Percentiles rank a stretch among this genome's conserved stretches.
These are phyloP conservation scores for Aspergillus asperescens DNA, from an alignment of 495 filamentous ascomycete genomes.

Conservation along the genomic window DNA sequence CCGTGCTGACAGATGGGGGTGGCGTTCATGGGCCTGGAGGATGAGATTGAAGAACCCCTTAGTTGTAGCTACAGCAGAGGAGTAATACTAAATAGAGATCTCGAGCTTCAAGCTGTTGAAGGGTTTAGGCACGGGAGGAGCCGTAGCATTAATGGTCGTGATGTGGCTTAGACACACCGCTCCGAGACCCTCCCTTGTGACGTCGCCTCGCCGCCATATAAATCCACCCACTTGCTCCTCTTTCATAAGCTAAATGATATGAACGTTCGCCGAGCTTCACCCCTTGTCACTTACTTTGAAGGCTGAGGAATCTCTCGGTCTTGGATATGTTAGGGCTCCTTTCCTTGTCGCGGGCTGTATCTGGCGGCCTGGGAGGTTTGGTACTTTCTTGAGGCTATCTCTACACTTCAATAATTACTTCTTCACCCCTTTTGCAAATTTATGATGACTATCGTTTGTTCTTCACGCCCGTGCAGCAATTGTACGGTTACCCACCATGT, in stretches of 20 bases:
- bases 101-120: background rate
- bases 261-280: slow-evolving; percentile 8
- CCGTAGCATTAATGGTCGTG: background rate
- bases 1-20: slow-evolving; percentile 7
- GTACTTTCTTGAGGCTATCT: slow-evolving; percentile 20
- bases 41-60: background rate
- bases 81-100: background rate
- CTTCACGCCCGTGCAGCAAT: slow-evolving; percentile 6
- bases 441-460: slow-evolving; percentile 11
- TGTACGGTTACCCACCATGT: slow-evolving; percentile 11
- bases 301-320: slow-evolving; percentile 9
- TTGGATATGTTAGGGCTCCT: slow-evolving; percentile 26
- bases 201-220: slow-evolving; percentile 13
- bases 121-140: background rate
- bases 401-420: background rate
- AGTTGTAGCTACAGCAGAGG: background rate
- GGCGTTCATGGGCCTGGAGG: background rate
- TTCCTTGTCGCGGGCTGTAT: slow-evolving; percentile 19
- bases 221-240: slow-evolving; percentile 4
- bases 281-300: slow-evolving; percentile 1
- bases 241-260: slow-evolving; percentile 6
- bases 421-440: background rate
- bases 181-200: slow-evolving; percentile 17
- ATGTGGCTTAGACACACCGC: slow-evolving; percentile 18
- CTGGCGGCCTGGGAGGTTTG: slow-evolving; percentile 27